These are phyloP conservation scores for Epichloe typhina DNA, from an alignment of 2,329 filamentous ascomycete genomes.

Conservation along the genomic window DNA sequence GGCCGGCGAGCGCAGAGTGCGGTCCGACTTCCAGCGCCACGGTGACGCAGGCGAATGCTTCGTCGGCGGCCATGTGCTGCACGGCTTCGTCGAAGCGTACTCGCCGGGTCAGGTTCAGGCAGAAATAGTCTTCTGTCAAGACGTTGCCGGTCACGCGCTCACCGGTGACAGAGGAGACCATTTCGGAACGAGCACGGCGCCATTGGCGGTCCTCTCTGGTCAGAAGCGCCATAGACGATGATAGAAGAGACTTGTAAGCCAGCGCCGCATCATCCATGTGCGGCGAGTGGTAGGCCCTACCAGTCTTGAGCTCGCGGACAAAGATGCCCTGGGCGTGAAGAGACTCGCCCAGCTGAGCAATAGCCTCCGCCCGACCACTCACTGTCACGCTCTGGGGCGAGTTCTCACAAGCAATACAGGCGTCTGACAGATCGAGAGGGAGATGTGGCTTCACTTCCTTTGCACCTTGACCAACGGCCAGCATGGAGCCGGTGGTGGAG, in stretches of 20 bases:
- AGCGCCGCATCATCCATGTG: conserved; percentile 8
- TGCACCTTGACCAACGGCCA: conserved; percentile 10
- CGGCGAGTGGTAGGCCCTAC: conserved; percentile 12
- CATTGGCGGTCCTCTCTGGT: too few relatives aligned
- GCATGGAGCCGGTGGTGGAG: conserved; percentile 11
- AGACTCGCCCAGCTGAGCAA: conserved; percentile 3
- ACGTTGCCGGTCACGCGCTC: conserved; percentile 10
- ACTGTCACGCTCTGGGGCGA: conserved; percentile 13
- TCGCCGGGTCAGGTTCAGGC: conserved; percentile 4
- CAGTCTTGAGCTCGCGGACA: conserved; percentile 9
- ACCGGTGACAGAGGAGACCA: conserved; percentile 9
- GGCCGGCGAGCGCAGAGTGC: conserved; percentile 33
- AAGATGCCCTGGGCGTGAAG: conserved; percentile 7
- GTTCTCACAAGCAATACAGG: conserved; percentile 14
- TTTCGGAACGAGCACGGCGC: neutral
- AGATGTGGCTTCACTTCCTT: conserved; percentile 1
- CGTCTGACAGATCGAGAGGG: conserved; percentile 5
- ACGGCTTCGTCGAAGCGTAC: neutral
- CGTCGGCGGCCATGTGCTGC: neutral
- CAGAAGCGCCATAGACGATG: too few relatives aligned
- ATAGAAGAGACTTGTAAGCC: conserved; percentile 1
- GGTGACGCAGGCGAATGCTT: conserved; percentile 1
- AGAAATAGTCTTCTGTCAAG: neutral
- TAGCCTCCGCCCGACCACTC: conserved; percentile 10
- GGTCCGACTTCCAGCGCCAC: conserved; percentile 34